These are phyloP conservation scores for Camellia japonica DNA, from an alignment of 148 eudicot species.

Conservation along the genomic window DNA sequence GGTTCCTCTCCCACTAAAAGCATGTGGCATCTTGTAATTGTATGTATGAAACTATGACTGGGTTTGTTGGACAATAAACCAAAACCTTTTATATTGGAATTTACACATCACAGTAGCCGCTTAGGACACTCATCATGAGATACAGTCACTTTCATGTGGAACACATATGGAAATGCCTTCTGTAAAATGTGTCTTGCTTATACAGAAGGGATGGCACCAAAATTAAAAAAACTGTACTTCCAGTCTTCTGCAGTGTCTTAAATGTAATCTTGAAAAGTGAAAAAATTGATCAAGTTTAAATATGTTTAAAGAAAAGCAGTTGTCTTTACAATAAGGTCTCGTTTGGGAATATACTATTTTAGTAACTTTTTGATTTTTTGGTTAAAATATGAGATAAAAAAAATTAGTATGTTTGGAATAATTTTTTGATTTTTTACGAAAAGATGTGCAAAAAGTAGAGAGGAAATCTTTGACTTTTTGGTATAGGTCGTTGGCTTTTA, in stretches of 20 bases:
- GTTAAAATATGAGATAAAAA: no score
- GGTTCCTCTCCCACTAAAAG: constrained; percentile 5
- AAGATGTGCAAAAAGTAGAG: no score
- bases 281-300: neutral
- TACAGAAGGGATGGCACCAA: no score
- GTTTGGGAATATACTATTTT: no score
- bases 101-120: neutral
- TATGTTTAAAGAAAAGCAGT: neutral
- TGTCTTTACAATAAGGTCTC: neutral
- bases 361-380: no score
- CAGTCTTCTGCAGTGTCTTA: no score
- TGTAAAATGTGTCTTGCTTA: no score
- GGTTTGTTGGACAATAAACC: neutral
- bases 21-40: neutral
- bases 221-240: no score
- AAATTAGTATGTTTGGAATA: no score
- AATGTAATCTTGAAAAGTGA: neutral
- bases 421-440: no score
- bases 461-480: no score
- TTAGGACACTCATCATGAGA: neutral
- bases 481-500: no score
- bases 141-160: neutral
- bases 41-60: neutral
- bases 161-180: neutral
- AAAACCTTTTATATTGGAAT: neutral